Evolutionary conservation across 441 rosid genomes (phyloP).

Genomic region (Erodium texanum): DNA sequence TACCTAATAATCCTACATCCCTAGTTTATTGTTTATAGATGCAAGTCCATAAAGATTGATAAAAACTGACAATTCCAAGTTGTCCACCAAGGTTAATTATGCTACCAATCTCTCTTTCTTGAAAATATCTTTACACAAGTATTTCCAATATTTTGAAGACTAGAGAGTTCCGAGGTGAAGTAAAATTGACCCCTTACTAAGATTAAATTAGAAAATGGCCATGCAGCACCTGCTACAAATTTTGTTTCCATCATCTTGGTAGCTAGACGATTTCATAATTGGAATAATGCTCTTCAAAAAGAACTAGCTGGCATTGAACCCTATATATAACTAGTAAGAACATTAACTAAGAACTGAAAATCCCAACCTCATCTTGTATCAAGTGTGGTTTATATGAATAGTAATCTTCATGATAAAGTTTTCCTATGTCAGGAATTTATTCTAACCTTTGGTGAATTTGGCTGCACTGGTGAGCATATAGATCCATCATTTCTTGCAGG

Average conservation of each 20-base stretch:
- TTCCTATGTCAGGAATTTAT: conserved; percentile 6
- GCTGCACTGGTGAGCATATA: conserved; percentile 41
- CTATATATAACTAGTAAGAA: background rate
- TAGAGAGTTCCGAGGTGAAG: no score
- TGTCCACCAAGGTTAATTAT: no score
- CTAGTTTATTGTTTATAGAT: no score
- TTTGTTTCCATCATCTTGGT: background rate
- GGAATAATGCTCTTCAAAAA: background rate
- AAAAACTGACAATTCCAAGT: no score
- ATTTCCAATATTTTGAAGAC: no score
- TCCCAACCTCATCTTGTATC: background rate
- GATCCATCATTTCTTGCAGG: conserved; percentile 49
- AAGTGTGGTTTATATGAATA: background rate
- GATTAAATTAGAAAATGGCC: no score
- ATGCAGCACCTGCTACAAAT: no score
- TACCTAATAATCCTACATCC: no score
- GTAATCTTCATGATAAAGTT: background rate
- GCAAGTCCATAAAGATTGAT: no score
- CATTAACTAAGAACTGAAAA: background rate
- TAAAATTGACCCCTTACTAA: no score
- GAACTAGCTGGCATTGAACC: background rate
- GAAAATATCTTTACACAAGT: no score
- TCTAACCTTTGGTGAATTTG: conserved; percentile 56
- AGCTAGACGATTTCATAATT: background rate
- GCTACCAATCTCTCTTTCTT: no score